Percentiles rank a stretch among this genome's conserved stretches.
Conservation (phyloP, 2,329 filamentous ascomycete species). For the Nemania sp. region DNA sequence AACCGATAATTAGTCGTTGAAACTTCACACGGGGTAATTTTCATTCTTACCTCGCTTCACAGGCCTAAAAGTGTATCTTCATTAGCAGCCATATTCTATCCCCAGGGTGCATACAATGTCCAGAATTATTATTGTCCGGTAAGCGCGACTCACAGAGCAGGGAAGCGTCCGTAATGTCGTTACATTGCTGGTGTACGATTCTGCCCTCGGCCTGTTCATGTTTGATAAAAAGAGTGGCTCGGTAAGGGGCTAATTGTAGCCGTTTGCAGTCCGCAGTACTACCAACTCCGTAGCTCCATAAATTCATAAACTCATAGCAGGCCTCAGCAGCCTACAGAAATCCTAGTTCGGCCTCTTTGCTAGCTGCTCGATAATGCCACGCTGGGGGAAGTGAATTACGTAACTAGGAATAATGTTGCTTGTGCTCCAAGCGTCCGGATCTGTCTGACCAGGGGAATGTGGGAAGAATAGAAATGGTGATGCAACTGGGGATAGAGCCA, state of each 20-base stretch:
- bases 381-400: neutral
- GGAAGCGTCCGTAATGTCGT: constrained; percentile 8
- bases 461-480: neutral
- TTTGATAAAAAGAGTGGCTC: neutral
- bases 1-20: constrained; percentile 1
- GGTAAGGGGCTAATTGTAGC: neutral
- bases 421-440: neutral
- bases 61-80: neutral
- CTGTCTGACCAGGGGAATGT: neutral
- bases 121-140: neutral
- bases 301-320: too few species aligned
- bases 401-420: neutral
- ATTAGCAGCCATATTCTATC: neutral
- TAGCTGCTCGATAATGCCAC: neutral
- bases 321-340: too few species aligned
- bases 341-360: neutral
- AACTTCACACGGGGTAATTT: neutral
- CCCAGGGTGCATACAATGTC: neutral
- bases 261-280: neutral
- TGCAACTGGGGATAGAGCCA: neutral
- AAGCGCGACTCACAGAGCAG: constrained; percentile 11
- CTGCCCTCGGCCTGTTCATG: constrained; percentile 6
- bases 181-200: constrained; percentile 9
- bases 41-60: constrained; percentile 17
- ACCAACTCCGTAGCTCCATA: neutral